These are phyloP conservation scores for Vinca minor DNA, from an alignment of 257 asterid genomes.

Conservation along the genomic window DNA sequence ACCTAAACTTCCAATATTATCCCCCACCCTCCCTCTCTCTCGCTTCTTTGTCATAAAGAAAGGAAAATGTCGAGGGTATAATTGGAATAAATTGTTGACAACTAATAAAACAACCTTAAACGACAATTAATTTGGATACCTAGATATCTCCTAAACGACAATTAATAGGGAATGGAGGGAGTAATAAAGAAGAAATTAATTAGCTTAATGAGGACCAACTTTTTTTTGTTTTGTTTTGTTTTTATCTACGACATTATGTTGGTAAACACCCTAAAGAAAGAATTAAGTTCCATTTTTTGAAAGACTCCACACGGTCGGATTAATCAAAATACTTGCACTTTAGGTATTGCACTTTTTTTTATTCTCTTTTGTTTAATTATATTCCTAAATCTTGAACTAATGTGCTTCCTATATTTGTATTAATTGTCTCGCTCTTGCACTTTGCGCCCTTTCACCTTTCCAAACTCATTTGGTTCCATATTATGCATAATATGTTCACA, in stretches of 20 bases:
- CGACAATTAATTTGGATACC: too few species aligned
- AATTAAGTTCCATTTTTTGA: slow-evolving; percentile 2
- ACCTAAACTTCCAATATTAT: too few species aligned
- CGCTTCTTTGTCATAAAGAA: too few species aligned
- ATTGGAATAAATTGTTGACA: too few species aligned
- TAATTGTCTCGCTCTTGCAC: slow-evolving; percentile 39
- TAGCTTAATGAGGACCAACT: neutral
- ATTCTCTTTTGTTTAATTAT: too few species aligned
- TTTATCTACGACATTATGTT: slow-evolving; percentile 14
- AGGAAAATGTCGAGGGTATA: too few species aligned
- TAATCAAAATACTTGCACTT: neutral
- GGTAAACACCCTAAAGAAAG: slow-evolving; percentile 4
- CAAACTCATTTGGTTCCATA: neutral
- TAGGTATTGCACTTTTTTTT: slow-evolving; percentile 11
- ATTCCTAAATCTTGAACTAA: slow-evolving; percentile 9
- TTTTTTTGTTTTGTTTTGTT: too few species aligned
- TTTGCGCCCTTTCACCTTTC: neutral
- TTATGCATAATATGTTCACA: neutral
- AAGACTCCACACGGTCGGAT: slow-evolving; percentile 7
- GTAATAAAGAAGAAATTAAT: too few species aligned
- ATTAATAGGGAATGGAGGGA: too few species aligned
- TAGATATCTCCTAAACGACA: too few species aligned
- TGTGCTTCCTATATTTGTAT: slow-evolving; percentile 10
- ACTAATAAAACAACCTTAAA: too few species aligned
- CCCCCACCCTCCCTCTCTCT: too few species aligned